These are phyloP conservation scores for Amaranthus tricolor DNA, from an alignment of 179 eudicot species.

Conservation along the genomic window DNA sequence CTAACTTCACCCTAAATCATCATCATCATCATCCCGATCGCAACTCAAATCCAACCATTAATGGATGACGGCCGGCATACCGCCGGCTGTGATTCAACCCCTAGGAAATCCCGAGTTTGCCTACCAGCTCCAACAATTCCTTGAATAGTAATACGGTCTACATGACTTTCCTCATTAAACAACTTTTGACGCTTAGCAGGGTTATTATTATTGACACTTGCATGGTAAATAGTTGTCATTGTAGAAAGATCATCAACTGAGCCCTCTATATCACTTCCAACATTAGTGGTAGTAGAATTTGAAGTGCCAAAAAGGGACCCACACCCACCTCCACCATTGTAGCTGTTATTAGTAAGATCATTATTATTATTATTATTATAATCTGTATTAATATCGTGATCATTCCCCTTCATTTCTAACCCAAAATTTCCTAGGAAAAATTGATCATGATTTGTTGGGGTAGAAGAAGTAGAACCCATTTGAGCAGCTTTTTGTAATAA, in stretches of 20 bases:
- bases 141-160: slow-evolving; percentile 7
- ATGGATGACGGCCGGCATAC: slow-evolving; percentile 54
- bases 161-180: slow-evolving; percentile 19
- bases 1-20: not conserved
- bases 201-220: not conserved
- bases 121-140: slow-evolving; percentile 33
- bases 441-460: slow-evolving; percentile 31
- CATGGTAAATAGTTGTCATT: slow-evolving; percentile 36
- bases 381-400: too few species aligned
- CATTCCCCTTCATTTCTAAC: slow-evolving; percentile 18
- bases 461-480: slow-evolving; percentile 56
- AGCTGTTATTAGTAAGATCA: too few species aligned
- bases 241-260: slow-evolving; percentile 40
- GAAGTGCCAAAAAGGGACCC: slow-evolving; percentile 38
- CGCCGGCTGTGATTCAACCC: slow-evolving; percentile 50
- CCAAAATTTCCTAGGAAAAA: slow-evolving; percentile 49
- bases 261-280: slow-evolving; percentile 45
- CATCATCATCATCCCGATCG: not conserved
- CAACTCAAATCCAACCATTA: slow-evolving; percentile 61
- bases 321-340: slow-evolving; percentile 19
- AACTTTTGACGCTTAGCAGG: slow-evolving; percentile 49
- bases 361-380: not conserved
- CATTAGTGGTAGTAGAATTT: too few species aligned
- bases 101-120: slow-evolving; percentile 78
- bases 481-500: slow-evolving; percentile 83